These are phyloP conservation scores for Syzygium aromaticum DNA, from an alignment of 345 rosid species.

Conservation along the genomic window DNA sequence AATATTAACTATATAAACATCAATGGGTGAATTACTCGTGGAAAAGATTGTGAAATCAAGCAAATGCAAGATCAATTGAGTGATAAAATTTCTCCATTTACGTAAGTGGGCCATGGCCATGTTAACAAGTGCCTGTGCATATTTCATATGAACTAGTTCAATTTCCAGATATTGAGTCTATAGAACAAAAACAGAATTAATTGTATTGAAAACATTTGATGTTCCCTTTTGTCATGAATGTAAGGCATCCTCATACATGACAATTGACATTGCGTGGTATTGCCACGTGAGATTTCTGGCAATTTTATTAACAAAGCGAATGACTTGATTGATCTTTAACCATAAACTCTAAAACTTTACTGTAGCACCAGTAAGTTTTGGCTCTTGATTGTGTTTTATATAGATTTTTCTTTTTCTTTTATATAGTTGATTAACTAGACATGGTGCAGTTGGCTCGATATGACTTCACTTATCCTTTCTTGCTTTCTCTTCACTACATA, in stretches of 20 bases:
- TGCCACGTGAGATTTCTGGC: no score
- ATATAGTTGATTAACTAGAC: no score
- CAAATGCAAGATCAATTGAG: not conserved
- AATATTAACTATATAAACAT: not conserved
- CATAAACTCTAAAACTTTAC: no score
- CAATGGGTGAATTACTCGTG: not conserved
- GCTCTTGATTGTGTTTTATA: no score
- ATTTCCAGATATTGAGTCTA: not conserved
- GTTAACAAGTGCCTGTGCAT: not conserved
- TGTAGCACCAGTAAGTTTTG: no score
- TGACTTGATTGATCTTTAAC: no score
- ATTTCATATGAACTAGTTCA: not conserved
- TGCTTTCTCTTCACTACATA: no score
- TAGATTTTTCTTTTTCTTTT: no score
- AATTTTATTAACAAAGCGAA: not conserved
- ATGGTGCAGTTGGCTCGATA: no score
- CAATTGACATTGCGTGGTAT: not conserved
- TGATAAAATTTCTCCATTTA: not conserved
- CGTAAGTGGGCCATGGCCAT: not conserved
- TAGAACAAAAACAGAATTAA: no score
- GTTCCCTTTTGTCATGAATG: fast-evolving
- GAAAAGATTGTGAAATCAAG: not conserved
- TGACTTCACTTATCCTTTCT: no score
- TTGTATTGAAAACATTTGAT: no score
- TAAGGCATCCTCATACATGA: not conserved